A percentile compares a stretch with the other conserved stretches of the same genome.
Evolutionary conservation across 2,329 filamentous ascomycete genomes (phyloP).

Genomic region (Neonectria ditissima): DNA sequence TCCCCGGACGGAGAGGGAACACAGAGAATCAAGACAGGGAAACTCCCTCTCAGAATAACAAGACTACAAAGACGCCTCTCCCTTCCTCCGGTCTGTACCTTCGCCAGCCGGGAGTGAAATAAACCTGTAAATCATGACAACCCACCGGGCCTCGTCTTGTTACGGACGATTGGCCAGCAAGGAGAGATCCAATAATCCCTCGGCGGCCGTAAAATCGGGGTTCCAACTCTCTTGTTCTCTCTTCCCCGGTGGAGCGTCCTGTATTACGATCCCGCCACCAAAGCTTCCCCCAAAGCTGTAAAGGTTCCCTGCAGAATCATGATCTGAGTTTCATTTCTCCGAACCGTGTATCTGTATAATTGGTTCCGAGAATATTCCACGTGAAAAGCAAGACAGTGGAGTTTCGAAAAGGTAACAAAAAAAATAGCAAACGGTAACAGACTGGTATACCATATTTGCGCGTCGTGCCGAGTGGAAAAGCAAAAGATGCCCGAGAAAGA

Average conservation of each 20-base stretch:
- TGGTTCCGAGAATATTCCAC: constrained; percentile 6
- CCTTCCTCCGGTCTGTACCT: constrained; percentile 9
- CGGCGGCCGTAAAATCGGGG: constrained; percentile 6
- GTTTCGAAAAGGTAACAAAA: constrained; percentile 12
- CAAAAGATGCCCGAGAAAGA: constrained; percentile 24
- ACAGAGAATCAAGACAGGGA: constrained; percentile 10
- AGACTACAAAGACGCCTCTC: constrained; percentile 31
- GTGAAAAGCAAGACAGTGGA: constrained; percentile 10
- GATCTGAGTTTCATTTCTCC: constrained; percentile 11
- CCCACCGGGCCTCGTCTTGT: constrained; percentile 13
- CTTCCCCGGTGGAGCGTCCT: not conserved
- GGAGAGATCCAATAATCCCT: constrained; percentile 22
- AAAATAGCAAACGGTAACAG: constrained; percentile 25
- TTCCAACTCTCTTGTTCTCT: not conserved
- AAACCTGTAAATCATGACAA: constrained; percentile 21
- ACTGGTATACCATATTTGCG: constrained; percentile 29
- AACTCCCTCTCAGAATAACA: constrained; percentile 5
- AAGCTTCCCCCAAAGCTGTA: not conserved
- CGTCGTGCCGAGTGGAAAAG: constrained; percentile 7
- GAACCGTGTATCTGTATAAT: constrained; percentile 14
- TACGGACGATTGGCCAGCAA: constrained; percentile 15
- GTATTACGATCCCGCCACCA: constrained; percentile 15
- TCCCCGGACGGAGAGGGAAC: constrained; percentile 7
- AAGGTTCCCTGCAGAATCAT: constrained; percentile 1
- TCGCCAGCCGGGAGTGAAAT: constrained; percentile 11